These are phyloP conservation scores for Aspergillus proliferans DNA, from an alignment of 2,329 filamentous ascomycete genomes.

Conservation along the genomic window DNA sequence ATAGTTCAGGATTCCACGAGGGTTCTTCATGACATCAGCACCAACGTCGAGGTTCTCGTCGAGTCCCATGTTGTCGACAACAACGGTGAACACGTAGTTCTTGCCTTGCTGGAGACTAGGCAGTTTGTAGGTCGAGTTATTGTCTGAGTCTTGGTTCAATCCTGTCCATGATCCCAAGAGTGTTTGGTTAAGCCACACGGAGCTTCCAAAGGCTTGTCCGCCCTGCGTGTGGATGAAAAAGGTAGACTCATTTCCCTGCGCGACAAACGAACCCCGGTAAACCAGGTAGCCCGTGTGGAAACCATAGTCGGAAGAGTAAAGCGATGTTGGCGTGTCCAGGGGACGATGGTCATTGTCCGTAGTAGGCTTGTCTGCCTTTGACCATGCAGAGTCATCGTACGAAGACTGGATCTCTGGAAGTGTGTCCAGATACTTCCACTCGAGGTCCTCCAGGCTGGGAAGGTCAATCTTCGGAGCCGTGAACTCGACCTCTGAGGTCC, in stretches of 20 bases:
- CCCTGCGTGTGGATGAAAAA: conserved; percentile 59
- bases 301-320: conserved; percentile 68
- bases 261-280: conserved; percentile 64
- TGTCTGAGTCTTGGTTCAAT: conserved; percentile 42
- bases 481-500: conserved; percentile 49
- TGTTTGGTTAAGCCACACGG: conserved; percentile 58
- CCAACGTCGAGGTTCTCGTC: conserved; percentile 61
- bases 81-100: conserved; percentile 58
- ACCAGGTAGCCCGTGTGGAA: conserved; percentile 64
- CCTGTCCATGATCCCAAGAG: conserved; percentile 62
- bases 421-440: conserved; percentile 65
- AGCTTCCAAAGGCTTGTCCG: conserved; percentile 60
- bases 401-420: conserved; percentile 60
- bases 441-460: conserved; percentile 52
- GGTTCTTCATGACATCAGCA: conserved; percentile 52
- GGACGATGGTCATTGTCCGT: conserved; percentile 56
- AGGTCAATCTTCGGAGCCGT: conserved; percentile 46
- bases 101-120: conserved; percentile 48
- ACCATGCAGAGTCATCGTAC: conserved; percentile 68
- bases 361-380: conserved; percentile 49
- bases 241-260: conserved; percentile 53
- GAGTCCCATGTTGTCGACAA: conserved; percentile 68
- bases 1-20: conserved; percentile 49
- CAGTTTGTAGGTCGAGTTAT: conserved; percentile 54
- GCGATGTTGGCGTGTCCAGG: conserved; percentile 57